phyloP scores from a whole-genome alignment of 495 filamentous ascomycete genomes.

The Schizothecium vesticola region DNA sequence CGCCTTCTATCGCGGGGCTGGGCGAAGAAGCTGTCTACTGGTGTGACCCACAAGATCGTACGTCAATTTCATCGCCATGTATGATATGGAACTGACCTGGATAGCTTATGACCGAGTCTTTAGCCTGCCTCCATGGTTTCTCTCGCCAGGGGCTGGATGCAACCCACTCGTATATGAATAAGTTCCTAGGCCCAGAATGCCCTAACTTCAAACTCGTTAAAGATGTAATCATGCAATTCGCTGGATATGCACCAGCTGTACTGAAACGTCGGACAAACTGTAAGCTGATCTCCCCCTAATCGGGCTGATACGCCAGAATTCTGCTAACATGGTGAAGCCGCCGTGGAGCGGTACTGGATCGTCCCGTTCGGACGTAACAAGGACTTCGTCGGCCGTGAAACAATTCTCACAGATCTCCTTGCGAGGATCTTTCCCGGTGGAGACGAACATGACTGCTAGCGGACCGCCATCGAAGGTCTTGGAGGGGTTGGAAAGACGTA shows the following conservation, averaged over 20 bases:
- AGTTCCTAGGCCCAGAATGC: conserved; percentile 12
- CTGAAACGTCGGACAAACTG: background rate
- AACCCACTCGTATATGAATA: conserved; percentile 16
- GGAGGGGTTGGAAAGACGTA: too few species aligned
- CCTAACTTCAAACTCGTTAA: conserved; percentile 16
- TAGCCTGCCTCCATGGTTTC: conserved; percentile 17
- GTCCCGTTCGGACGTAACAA: conserved; percentile 7
- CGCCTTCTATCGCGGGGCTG: conserved; percentile 1
- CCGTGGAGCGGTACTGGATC: conserved; percentile 10
- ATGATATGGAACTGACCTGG: conserved; percentile 8
- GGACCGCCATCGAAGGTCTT: too few species aligned
- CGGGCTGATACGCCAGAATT: background rate
- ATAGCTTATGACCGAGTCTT: conserved; percentile 20
- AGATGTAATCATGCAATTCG: conserved; percentile 5
- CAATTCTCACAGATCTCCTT: too few species aligned
- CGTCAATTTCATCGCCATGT: conserved; percentile 2
- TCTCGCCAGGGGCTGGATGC: conserved; percentile 8
- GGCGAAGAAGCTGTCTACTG: conserved; percentile 4
- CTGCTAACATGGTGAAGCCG: conserved; percentile 3
- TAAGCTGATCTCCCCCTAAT: background rate
- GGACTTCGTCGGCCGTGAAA: too few species aligned
- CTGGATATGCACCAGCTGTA: background rate
- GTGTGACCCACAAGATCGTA: conserved; percentile 11
- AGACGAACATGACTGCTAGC: too few species aligned
- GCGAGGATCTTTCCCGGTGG: too few species aligned